phyloP scores from a whole-genome alignment of 306 rosid genomes.

The Citrullus mucosospermus region DNA sequence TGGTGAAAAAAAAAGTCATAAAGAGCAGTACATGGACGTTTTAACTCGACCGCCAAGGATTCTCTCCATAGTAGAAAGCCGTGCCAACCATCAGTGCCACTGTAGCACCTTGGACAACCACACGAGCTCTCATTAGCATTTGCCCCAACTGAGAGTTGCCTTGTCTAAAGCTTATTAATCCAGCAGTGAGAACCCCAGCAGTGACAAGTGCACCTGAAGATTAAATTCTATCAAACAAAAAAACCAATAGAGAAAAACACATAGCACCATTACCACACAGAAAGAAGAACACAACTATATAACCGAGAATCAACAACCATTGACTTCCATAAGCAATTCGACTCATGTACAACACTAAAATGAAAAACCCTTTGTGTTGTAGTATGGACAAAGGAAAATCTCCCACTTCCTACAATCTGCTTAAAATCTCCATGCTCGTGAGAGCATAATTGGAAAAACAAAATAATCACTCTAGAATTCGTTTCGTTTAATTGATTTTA shows the following conservation, averaged over 20 bases:
- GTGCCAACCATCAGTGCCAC: constrained; percentile 91
- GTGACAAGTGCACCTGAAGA: constrained; percentile 66
- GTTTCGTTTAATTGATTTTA: background rate
- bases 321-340: background rate
- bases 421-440: background rate
- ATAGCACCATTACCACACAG: background rate
- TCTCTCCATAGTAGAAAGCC: constrained; percentile 70
- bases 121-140: constrained; percentile 90
- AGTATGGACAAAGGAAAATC: background rate
- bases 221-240: background rate
- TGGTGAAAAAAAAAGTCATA: background rate
- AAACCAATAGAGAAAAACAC: background rate
- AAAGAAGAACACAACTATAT: background rate
- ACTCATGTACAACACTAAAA: background rate
- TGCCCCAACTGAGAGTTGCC: constrained; percentile 86
- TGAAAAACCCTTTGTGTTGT: background rate
- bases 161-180: constrained; percentile 67
- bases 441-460: background rate
- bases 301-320: background rate
- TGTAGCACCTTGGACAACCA: constrained; percentile 77
- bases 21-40: background rate
- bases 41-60: constrained; percentile 53
- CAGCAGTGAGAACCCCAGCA: constrained; percentile 82
- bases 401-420: background rate
- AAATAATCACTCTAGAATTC: background rate